Evolutionary conservation across 352 stramenopile species (phyloP).

Genomic region (Elongisporangium senticosum): DNA sequence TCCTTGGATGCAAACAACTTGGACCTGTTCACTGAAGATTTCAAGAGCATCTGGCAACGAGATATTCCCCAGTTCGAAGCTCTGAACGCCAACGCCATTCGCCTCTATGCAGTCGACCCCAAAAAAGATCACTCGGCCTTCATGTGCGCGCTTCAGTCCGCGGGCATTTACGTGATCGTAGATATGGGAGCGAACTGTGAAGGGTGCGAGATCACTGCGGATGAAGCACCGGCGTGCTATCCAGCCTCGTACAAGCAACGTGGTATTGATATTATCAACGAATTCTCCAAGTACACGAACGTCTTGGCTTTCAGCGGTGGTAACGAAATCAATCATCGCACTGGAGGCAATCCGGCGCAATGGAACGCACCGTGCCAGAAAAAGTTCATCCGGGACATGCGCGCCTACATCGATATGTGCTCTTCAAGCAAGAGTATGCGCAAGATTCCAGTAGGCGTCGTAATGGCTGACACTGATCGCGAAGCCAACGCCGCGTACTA

Average conservation of each 20-base stretch:
- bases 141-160: slow-evolving; percentile 74
- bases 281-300: slow-evolving; percentile 84
- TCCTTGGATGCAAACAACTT: slow-evolving; percentile 66
- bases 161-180: slow-evolving; percentile 75
- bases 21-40: slow-evolving; percentile 77
- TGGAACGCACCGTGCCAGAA: slow-evolving; percentile 84
- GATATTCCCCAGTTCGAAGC: slow-evolving; percentile 66
- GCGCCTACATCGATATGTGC: slow-evolving; percentile 59
- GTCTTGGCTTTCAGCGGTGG: slow-evolving; percentile 66
- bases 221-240: slow-evolving; percentile 49
- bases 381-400: slow-evolving; percentile 87
- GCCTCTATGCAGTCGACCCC: slow-evolving; percentile 79
- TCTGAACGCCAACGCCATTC: slow-evolving; percentile 69
- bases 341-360: slow-evolving; percentile 27
- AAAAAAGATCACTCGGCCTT: slow-evolving; percentile 68
- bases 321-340: slow-evolving; percentile 82
- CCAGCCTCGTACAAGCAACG: slow-evolving; percentile 60
- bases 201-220: slow-evolving; percentile 58
- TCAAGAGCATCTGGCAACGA: slow-evolving; percentile 55
- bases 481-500: slow-evolving; percentile 72
- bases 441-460: slow-evolving; percentile 67
- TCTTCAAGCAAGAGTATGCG: slow-evolving; percentile 25
- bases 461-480: slow-evolving; percentile 65
- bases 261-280: slow-evolving; percentile 72
- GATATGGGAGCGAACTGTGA: slow-evolving; percentile 58